Evolutionary conservation across 2,329 filamentous ascomycete species (phyloP).

Genomic region (Hypoxylon sp.): DNA sequence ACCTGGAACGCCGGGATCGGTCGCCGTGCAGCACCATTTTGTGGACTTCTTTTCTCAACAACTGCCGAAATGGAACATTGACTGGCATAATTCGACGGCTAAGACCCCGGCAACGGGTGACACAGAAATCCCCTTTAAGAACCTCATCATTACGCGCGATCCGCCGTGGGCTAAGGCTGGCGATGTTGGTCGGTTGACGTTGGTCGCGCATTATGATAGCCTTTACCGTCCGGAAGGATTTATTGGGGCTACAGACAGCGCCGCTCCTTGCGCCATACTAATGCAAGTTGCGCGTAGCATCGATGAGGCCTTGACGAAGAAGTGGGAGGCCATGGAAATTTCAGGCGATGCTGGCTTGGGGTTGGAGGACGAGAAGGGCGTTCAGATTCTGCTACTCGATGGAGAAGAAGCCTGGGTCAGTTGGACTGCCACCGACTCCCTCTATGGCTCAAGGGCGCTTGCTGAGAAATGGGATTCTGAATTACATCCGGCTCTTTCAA

Average conservation of each 20-base stretch:
- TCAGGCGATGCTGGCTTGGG: constrained; percentile 66
- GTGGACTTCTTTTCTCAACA: constrained; percentile 81
- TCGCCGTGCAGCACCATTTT: constrained; percentile 83
- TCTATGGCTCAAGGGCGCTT: constrained; percentile 87
- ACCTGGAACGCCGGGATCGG: constrained; percentile 84
- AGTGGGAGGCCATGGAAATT: constrained; percentile 81
- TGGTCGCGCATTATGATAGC: constrained; percentile 96
- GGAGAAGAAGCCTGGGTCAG: constrained; percentile 91
- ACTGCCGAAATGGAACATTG: constrained; percentile 83
- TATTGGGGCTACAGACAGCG: constrained; percentile 93
- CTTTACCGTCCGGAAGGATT: constrained; percentile 86
- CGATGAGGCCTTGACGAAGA: constrained; percentile 82
- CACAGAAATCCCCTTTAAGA: constrained; percentile 83
- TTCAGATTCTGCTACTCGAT: constrained; percentile 92
- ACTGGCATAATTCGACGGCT: constrained; percentile 91
- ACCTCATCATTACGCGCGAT: constrained; percentile 88
- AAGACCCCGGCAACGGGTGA: constrained; percentile 82
- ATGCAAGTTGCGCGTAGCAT: constrained; percentile 87
- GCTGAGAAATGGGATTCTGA: constrained; percentile 85
- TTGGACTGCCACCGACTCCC: constrained; percentile 86
- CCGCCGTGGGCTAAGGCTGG: constrained; percentile 84
- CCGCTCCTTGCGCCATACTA: constrained; percentile 93
- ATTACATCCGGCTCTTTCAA: constrained; percentile 78
- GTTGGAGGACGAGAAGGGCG: constrained; percentile 82
- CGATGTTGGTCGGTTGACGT: constrained; percentile 83